Conservation (phyloP, 495 filamentous ascomycete species). For the Penicillium arizonense region DNA sequence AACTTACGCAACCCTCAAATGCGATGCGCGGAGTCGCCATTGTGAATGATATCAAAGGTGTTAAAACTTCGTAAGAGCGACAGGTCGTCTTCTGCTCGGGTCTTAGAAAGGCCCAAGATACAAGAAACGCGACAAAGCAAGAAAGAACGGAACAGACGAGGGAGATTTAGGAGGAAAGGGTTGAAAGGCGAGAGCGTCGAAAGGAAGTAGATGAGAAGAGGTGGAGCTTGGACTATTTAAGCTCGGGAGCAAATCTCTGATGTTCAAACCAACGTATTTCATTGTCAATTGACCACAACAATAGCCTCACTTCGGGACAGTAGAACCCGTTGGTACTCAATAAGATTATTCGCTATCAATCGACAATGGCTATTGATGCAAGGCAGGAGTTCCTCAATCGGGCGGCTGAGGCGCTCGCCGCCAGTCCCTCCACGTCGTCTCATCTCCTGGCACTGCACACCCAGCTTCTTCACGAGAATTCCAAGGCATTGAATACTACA, state of each 20-base stretch:
- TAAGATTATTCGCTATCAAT: not conserved
- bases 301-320: no score
- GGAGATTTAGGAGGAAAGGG: not conserved
- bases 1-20: constrained; percentile 16
- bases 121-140: not conserved
- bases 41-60: not conserved
- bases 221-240: constrained; percentile 6
- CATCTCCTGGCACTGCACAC: constrained; percentile 45
- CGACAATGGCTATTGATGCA: constrained; percentile 34
- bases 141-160: not conserved
- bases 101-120: not conserved
- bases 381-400: constrained; percentile 36
- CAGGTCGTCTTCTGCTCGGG: no score
- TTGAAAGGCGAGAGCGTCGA: not conserved
- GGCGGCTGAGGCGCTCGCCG: constrained; percentile 40
- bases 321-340: not conserved
- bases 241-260: constrained; percentile 9
- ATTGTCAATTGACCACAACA: no score
- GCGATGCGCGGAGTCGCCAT: constrained; percentile 9
- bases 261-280: not conserved
- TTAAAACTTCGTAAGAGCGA: no score
- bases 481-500: constrained; percentile 34
- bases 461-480: constrained; percentile 38
- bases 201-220: constrained; percentile 9
- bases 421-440: constrained; percentile 49